Conservation (phyloP, 768 basidiomycete genomes). For the Trametopsis cervina region DNA sequence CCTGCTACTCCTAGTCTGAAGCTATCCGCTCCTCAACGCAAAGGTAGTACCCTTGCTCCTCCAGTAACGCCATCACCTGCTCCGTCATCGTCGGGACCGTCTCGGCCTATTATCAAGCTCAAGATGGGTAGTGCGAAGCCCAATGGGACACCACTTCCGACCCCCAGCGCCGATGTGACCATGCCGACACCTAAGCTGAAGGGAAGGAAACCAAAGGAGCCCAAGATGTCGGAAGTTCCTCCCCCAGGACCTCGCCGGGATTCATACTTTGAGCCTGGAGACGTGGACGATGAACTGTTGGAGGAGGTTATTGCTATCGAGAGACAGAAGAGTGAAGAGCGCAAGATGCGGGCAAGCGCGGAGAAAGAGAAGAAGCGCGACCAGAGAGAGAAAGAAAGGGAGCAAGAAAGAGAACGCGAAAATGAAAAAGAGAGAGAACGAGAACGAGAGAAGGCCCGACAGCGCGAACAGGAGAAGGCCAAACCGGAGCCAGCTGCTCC, state of each 20-base stretch:
- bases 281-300: slow-evolving; percentile 54
- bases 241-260: slow-evolving; percentile 34
- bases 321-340: slow-evolving; percentile 49
- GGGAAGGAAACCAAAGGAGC: slow-evolving; percentile 20
- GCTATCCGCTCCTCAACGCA: slow-evolving; percentile 8
- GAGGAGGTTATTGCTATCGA: slow-evolving; percentile 82
- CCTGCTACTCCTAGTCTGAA: slow-evolving; percentile 12
- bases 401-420: slow-evolving; percentile 21
- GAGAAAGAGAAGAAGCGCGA: slow-evolving; percentile 17
- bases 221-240: slow-evolving; percentile 25
- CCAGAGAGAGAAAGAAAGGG: neutral
- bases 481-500: slow-evolving; percentile 15
- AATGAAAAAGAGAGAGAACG: slow-evolving; percentile 11
- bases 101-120: slow-evolving; percentile 60
- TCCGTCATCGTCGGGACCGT: slow-evolving; percentile 23
- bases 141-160: slow-evolving; percentile 16
- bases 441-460: slow-evolving; percentile 6
- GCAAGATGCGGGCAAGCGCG: slow-evolving; percentile 17
- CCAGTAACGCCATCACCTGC: slow-evolving; percentile 12
- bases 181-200: slow-evolving; percentile 19
- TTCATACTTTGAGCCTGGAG: slow-evolving; percentile 72
- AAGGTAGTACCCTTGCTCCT: neutral
- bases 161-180: slow-evolving; percentile 7
- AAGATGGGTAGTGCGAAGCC: slow-evolving; percentile 37
- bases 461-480: neutral